Conservation (phyloP, 805 yeast species). For the Nakazawaea molendinolei region DNA sequence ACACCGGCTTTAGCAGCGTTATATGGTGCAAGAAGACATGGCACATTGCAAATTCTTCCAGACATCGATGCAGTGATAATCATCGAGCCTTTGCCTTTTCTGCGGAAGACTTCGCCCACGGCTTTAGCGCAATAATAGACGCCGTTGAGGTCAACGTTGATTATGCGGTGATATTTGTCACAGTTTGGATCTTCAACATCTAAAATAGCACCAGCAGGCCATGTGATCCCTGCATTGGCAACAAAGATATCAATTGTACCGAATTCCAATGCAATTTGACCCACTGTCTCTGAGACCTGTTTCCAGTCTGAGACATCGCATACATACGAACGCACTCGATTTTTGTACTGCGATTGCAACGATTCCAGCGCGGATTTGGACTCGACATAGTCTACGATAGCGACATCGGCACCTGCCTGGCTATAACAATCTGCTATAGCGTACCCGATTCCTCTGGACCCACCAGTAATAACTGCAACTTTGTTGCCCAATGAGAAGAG, state of each 20-base stretch:
- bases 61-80: slow-evolving; percentile 52
- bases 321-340: slow-evolving; percentile 17
- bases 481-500: slow-evolving; percentile 36
- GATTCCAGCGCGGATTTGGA: slow-evolving; percentile 27
- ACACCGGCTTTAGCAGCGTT: slow-evolving; percentile 46
- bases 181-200: slow-evolving; percentile 28
- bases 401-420: slow-evolving; percentile 37
- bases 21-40: slow-evolving; percentile 45
- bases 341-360: slow-evolving; percentile 33
- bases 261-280: slow-evolving; percentile 24
- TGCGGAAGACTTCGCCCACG: slow-evolving; percentile 40
- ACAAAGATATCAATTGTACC: slow-evolving; percentile 35
- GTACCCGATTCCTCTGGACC: slow-evolving; percentile 34
- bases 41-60: slow-evolving; percentile 47
- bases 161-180: slow-evolving; percentile 31
- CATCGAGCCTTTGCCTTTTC: slow-evolving; percentile 41
- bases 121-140: slow-evolving; percentile 47
- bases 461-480: slow-evolving; percentile 37
- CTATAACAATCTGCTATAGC: slow-evolving; percentile 36
- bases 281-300: slow-evolving; percentile 23
- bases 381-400: slow-evolving; percentile 33
- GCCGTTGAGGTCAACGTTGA: slow-evolving; percentile 44
- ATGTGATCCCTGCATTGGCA: slow-evolving; percentile 36
- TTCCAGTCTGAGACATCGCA: slow-evolving; percentile 27
- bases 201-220: slow-evolving; percentile 27